Evolutionary conservation across 139 green algal genomes (phyloP).

Genomic region (Tetratostichococcus sp.): DNA sequence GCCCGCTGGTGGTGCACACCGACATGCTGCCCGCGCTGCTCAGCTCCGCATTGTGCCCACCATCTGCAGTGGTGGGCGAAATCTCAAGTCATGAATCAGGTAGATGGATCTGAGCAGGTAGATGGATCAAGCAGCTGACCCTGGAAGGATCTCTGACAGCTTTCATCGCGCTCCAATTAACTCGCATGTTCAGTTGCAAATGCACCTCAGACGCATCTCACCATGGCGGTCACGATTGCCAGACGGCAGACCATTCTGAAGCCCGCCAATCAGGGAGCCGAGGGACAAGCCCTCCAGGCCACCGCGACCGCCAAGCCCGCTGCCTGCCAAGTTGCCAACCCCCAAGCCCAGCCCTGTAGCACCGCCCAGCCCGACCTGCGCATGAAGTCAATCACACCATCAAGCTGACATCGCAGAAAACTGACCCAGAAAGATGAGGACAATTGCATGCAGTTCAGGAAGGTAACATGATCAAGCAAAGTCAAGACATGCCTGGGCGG

Average conservation of each 20-base stretch:
- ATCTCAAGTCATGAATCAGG: too few species aligned
- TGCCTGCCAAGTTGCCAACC: constrained; percentile 18
- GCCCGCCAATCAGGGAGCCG: neutral
- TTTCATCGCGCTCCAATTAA: too few species aligned
- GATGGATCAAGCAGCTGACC: too few species aligned
- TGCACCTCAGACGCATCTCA: too few species aligned
- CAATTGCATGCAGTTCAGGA: too few species aligned
- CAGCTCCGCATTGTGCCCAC: neutral
- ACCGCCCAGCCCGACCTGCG: neutral
- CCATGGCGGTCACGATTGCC: neutral
- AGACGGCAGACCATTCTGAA: neutral
- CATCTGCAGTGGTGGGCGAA: neutral
- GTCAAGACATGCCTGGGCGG: neutral
- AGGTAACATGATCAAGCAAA: too few species aligned
- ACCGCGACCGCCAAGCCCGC: neutral
- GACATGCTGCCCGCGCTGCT: constrained; percentile 3
- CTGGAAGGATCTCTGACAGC: too few species aligned
- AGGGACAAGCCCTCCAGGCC: neutral
- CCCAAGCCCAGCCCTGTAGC: neutral
- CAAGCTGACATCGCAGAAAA: too few species aligned
- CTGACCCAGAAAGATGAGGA: too few species aligned
- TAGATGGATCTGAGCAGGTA: too few species aligned
- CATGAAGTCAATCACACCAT: too few species aligned
- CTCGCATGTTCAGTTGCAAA: too few species aligned
- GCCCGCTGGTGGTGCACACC: neutral